phyloP scores from a whole-genome alignment of 2,329 filamentous ascomycete genomes.

The Aspergillus cejpii region DNA sequence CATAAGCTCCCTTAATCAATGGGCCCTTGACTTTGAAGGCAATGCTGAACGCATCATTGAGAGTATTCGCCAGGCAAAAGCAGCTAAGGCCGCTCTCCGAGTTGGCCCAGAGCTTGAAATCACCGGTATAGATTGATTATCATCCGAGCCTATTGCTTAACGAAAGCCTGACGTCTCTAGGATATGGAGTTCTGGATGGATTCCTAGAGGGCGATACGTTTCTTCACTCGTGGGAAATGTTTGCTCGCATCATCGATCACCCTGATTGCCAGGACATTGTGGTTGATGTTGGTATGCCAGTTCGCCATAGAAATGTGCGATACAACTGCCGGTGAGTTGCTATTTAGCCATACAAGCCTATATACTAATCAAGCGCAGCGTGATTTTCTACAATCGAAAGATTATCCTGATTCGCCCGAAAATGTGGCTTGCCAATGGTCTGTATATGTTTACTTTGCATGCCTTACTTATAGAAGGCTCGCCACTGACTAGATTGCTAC shows the following conservation, averaged over 20 bases:
- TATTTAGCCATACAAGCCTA: background rate
- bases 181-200: conserved; percentile 62
- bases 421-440: conserved; percentile 59
- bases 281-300: conserved; percentile 57
- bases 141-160: background rate
- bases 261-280: conserved; percentile 58
- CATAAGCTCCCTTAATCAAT: conserved; percentile 38
- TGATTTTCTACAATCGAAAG: conserved; percentile 59
- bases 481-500: background rate
- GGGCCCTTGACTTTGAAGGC: conserved; percentile 56
- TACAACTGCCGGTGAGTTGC: conserved; percentile 54
- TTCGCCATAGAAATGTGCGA: conserved; percentile 55
- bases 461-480: background rate
- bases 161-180: conserved; percentile 9
- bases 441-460: conserved; percentile 4
- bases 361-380: conserved; percentile 16
- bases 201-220: conserved; percentile 55
- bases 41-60: conserved; percentile 59
- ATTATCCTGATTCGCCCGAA: conserved; percentile 68
- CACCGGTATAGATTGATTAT: conserved; percentile 36
- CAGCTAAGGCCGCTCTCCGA: conserved; percentile 55
- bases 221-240: conserved; percentile 57
- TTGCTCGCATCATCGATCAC: conserved; percentile 55
- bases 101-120: conserved; percentile 52
- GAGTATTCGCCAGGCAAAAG: conserved; percentile 56